Evolutionary conservation across 1,139 yeast species (phyloP), one percentile per base, ranked within the genome.

Genomic region (Suhomyces choctaworum): DNA sequence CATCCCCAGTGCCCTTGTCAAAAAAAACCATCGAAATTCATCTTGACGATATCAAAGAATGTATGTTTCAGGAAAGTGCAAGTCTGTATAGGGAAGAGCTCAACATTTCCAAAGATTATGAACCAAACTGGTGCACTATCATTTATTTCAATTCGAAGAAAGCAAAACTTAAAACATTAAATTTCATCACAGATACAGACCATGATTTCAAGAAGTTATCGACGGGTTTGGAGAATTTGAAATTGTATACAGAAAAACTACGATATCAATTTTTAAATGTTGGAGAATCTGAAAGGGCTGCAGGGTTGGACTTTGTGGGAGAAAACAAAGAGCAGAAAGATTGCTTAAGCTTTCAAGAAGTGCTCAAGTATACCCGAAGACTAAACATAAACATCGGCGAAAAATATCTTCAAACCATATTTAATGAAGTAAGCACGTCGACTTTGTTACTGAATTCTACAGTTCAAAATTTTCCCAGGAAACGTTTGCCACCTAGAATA

Each of bases 51-150:
- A 83, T 92, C 27, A 78, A 79, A 45, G 82, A 79, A 38, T 73
- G 88, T 1, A 64, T 89, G 36, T 66, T 73, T 8, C 88, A 82
- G 8, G 73, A 70, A 10, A 84, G 83, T 47, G 97, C 96, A 1
- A 70, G 76, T 17, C 84, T 85, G 44, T 90, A 88, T 52, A 66
- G 96, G 40, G 96, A 90, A 51, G 95, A 87, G 56, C 74, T 86
- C 44, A 82, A 82, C 30, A 74, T 89, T 1, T 76, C 90, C 1
- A 66, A 77, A 30, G 89, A 83, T 32, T 75, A 73, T 35, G 79
- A 80, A 31, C 64, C 69, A 10, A 65, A 77, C 13, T 92, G 98
- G 98, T 72, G 87, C 1, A 82, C 96, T 0, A 75, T 92, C 21
- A 77, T 87, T 10, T 90, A 87, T 52, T 73, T 66, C 27, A 72